Conservation (phyloP, 352 stramenopile genomes). For the Achlya hypogyna region DNA sequence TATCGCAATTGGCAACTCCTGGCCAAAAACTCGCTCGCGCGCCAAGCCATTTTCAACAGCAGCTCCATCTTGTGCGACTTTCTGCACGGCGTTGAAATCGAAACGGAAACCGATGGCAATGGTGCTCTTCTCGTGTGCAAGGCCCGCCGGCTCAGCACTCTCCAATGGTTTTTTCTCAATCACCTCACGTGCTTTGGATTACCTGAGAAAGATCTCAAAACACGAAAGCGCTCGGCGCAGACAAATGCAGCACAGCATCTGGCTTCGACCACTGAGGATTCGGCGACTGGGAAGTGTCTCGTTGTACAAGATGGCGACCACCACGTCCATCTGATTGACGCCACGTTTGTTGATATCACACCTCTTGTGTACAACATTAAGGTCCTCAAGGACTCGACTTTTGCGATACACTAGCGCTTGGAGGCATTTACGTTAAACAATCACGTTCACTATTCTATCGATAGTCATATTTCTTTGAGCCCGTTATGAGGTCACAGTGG, state of each 20-base stretch:
- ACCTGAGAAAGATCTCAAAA: slow-evolving; percentile 11
- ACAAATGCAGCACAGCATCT: background rate
- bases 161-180: slow-evolving; percentile 19
- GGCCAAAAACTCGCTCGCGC: background rate
- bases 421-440: background rate
- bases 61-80: slow-evolving; percentile 3
- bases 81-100: background rate
- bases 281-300: background rate
- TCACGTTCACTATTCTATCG: background rate
- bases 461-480: background rate
- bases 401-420: slow-evolving; percentile 6
- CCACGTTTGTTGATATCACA: slow-evolving; percentile 2
- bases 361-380: slow-evolving; percentile 17
- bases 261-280: background rate
- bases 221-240: background rate
- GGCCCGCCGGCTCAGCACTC: slow-evolving; percentile 2
- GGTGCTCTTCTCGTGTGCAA: background rate
- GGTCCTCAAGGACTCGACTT: background rate
- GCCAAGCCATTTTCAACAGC: slow-evolving; percentile 14
- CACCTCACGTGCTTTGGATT: slow-evolving; percentile 8
- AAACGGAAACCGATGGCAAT: background rate
- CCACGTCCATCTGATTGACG: slow-evolving; percentile 15
- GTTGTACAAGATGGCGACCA: slow-evolving; percentile 3
- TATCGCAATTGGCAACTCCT: background rate
- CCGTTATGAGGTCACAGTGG: too few relatives aligned